phyloP scores from a whole-genome alignment of 192 early-diverging fungal species.

The Coemansia sp. region DNA sequence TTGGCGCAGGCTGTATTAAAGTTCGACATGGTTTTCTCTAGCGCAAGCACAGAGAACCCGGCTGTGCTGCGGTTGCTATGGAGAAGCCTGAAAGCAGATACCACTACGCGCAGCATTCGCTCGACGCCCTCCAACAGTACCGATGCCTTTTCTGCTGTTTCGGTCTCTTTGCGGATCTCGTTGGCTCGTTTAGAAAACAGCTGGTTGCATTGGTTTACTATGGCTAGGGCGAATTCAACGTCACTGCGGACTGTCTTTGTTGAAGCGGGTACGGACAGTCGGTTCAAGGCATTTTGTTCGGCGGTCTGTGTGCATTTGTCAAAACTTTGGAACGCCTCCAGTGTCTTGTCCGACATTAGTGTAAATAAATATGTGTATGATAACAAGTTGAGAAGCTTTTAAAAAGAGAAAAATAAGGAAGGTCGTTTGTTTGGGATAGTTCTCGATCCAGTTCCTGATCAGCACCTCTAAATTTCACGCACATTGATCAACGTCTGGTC shows the following conservation, averaged over 20 bases:
- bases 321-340: conserved; percentile 19
- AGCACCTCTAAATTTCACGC: not conserved
- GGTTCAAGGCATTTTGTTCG: conserved; percentile 25
- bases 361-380: conserved; percentile 4
- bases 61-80: conserved; percentile 22
- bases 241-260: conserved; percentile 10
- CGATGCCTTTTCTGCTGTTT: not conserved
- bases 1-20: conserved; percentile 40
- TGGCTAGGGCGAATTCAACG: conserved; percentile 37
- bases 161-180: conserved; percentile 18
- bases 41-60: conserved; percentile 37
- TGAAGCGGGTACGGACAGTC: conserved; percentile 3
- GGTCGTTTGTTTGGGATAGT: not conserved
- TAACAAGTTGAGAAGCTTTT: too few relatives aligned
- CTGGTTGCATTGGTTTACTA: conserved; percentile 50
- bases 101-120: conserved; percentile 19
- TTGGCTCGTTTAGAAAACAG: conserved; percentile 19
- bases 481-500: not conserved
- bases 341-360: conserved; percentile 17
- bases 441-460: not conserved
- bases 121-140: conserved; percentile 9
- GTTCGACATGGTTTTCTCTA: conserved; percentile 49
- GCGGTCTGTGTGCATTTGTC: conserved; percentile 24
- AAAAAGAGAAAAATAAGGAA: conserved; percentile 6
- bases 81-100: conserved; percentile 30